These are phyloP conservation scores for Nigrospora osmanthi DNA, from an alignment of 2,329 filamentous ascomycete species.

Conservation along the genomic window DNA sequence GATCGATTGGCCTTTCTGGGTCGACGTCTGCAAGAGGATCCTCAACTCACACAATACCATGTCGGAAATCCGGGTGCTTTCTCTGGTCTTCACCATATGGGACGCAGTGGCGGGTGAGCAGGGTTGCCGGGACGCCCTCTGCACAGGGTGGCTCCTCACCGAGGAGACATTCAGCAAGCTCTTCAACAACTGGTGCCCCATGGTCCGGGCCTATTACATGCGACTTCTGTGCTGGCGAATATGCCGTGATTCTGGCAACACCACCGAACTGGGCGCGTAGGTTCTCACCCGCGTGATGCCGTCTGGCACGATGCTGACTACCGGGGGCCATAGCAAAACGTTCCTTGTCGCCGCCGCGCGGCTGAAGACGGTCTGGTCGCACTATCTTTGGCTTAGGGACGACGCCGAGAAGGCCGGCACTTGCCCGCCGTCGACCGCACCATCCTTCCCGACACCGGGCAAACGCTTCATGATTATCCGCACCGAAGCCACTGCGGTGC, in stretches of 20 bases:
- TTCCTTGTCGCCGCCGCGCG: slow-evolving; percentile 60
- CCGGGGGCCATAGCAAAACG: slow-evolving; percentile 51
- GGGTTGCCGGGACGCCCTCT: slow-evolving; percentile 61
- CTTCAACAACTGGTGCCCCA: slow-evolving; percentile 92
- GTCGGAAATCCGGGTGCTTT: slow-evolving; percentile 78
- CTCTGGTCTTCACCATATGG: slow-evolving; percentile 78
- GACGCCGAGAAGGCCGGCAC: slow-evolving; percentile 49
- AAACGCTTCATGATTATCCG: slow-evolving; percentile 84
- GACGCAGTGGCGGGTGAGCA: slow-evolving; percentile 59
- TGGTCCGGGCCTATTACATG: slow-evolving; percentile 91
- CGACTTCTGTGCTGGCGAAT: slow-evolving; percentile 84
- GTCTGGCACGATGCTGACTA: slow-evolving; percentile 12
- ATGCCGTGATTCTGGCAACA: slow-evolving; percentile 64
- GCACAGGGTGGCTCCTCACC: slow-evolving; percentile 66
- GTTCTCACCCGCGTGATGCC: slow-evolving; percentile 22
- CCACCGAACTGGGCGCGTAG: slow-evolving; percentile 59
- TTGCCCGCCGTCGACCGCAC: slow-evolving; percentile 62
- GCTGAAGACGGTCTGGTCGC: slow-evolving; percentile 66
- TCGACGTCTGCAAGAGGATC: slow-evolving; percentile 71
- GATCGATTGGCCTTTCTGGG: slow-evolving; percentile 79
- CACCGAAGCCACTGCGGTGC: slow-evolving; percentile 52
- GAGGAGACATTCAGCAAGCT: slow-evolving; percentile 70
- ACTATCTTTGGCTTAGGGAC: slow-evolving; percentile 69
- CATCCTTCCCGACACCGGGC: slow-evolving; percentile 78
- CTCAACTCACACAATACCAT: slow-evolving; percentile 79